These are phyloP conservation scores for Colletotrichum neosansevieriae DNA, from an alignment of 2,329 filamentous ascomycete species.

Conservation along the genomic window DNA sequence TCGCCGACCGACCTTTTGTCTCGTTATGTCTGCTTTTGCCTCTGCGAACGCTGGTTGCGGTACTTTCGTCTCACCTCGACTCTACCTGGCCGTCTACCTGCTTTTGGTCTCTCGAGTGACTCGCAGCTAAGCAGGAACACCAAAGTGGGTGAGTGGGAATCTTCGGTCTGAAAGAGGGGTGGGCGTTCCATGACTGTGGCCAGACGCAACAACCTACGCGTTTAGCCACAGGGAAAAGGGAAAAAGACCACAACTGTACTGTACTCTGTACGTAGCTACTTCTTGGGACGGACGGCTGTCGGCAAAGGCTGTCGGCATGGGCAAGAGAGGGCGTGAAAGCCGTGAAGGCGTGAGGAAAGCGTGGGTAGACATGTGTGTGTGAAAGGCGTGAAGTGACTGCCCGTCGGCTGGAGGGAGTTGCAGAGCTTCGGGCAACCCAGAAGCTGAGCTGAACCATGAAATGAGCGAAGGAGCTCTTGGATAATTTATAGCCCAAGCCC, in stretches of 20 bases:
- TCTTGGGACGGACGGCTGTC: slow-evolving; percentile 30
- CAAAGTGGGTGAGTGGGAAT: slow-evolving; percentile 33
- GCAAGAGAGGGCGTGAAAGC: slow-evolving; percentile 5
- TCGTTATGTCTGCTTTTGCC: background rate
- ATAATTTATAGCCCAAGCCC: slow-evolving; percentile 37
- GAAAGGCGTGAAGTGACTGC: slow-evolving; percentile 17
- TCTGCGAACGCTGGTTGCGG: background rate
- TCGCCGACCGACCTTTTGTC: slow-evolving; percentile 3
- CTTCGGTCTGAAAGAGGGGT: slow-evolving; percentile 32
- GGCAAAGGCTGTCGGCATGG: slow-evolving; percentile 37
- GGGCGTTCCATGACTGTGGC: slow-evolving; percentile 26
- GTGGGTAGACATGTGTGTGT: background rate
- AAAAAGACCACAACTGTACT: background rate
- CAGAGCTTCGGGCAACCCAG: slow-evolving; percentile 37
- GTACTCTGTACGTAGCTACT: slow-evolving; percentile 33
- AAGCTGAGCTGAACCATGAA: slow-evolving; percentile 22
- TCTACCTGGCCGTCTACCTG: slow-evolving; percentile 29
- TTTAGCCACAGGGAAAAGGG: slow-evolving; percentile 4
- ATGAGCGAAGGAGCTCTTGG: slow-evolving; percentile 29
- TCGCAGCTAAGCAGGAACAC: slow-evolving; percentile 18
- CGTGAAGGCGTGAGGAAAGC: background rate
- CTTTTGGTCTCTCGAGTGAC: slow-evolving; percentile 9
- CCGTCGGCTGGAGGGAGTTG: slow-evolving; percentile 33
- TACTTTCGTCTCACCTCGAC: slow-evolving; percentile 30
- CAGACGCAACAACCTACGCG: slow-evolving; percentile 24